Conservation (phyloP, 495 filamentous ascomycete species). For the Neurospora sp. region DNA sequence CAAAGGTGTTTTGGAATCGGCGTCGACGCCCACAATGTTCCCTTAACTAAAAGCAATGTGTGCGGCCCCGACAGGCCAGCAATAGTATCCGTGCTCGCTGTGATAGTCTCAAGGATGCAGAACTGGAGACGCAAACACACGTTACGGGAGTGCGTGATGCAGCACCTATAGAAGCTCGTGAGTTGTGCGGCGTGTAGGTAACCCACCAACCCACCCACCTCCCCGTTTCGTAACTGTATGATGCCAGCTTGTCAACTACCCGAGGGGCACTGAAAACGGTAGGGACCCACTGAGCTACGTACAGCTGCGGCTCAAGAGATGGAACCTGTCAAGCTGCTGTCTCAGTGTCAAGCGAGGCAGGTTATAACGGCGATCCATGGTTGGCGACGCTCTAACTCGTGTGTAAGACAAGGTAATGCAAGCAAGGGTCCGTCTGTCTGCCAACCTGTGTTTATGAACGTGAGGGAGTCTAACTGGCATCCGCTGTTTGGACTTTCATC, state of each 20-base stretch:
- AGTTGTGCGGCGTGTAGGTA: not conserved
- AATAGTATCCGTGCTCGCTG: not conserved
- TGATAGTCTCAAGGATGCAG: not conserved
- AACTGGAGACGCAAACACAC: not conserved
- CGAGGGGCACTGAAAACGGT: not conserved
- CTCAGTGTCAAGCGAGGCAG: not conserved
- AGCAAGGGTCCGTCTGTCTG: not conserved
- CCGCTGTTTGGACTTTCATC: not conserved
- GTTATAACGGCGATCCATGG: not conserved
- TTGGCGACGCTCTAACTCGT: not conserved
- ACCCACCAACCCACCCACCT: not conserved
- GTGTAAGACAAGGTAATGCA: not conserved
- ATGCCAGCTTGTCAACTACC: not conserved
- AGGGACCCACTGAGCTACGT: not conserved
- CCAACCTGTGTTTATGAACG: not conserved
- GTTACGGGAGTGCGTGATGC: not conserved
- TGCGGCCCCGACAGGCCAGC: not conserved
- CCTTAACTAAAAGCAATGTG: not conserved
- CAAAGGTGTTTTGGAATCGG: not conserved
- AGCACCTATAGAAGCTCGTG: not conserved
- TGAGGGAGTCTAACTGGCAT: not conserved
- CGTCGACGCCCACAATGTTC: not conserved
- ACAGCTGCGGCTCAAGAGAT: not conserved
- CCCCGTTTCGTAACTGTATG: not conserved
- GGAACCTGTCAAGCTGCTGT: not conserved